Evolutionary conservation across 441 rosid genomes (phyloP), one percentile per base, ranked within the genome.

Genomic region (Gossypium armourianum): DNA sequence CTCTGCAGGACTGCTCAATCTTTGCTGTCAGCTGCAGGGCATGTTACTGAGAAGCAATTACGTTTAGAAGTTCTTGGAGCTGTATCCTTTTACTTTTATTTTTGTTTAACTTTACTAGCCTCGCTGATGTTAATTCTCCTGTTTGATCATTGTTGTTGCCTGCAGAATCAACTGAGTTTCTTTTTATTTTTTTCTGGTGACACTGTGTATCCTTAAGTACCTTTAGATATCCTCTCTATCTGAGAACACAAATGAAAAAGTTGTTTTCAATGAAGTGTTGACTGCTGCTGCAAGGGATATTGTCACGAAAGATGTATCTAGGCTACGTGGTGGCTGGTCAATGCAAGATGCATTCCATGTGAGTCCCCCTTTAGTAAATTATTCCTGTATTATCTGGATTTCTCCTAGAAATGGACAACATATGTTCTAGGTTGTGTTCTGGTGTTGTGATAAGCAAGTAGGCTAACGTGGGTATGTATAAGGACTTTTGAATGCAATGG

Each of bases 241-340:
- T 62, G 99, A 95, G 80, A 86, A 80, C 81, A 95, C 97, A 54
- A 85, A 83, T 78, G 80, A 95, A 53, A 84, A 86, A 69, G 77
- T 89, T 74, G 97, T 90, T 68, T 92, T 95, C 68, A 80, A 86
- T 76, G 97, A 92, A 85, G 97, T 92, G 61, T 83, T 95, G 83
- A 85, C 86, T 68, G 74, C 90, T 80, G 94, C 99, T 72, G 97
- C 87, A 77, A 90, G 77, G 87, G 99, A 95, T 76, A 85, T 92
- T 70, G 82, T 83, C 77, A 95, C 99, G 13, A 95, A 95, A 86
- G 97, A 95, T 81, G 89, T 95, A 83, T 86, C 97, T 73, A 88
- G 99, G 80, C 74, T 95, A 76, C 96, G 97, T 80, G 97, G 97
- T 77, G 99, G 97, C 77, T 95, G 99, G 99, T 91, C 97, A 72